These are phyloP conservation scores for Penicillium palitans DNA, from an alignment of 2,329 filamentous ascomycete genomes.

Conservation along the genomic window DNA sequence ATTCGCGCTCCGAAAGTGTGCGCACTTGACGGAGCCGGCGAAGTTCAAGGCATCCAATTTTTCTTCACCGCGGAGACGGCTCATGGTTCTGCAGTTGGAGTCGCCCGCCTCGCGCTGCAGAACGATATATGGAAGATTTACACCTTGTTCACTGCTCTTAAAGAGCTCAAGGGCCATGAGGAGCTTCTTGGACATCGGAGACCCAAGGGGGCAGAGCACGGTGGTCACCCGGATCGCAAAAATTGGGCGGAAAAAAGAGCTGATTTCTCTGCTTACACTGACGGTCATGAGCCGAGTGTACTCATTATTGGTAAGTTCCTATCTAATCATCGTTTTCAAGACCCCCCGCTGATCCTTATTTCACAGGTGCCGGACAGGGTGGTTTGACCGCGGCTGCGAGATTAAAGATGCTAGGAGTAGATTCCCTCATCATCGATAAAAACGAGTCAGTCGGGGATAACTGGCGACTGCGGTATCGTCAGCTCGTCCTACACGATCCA, in stretches of 20 bases:
- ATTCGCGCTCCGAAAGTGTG: not conserved
- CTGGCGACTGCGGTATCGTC: constrained; percentile 58
- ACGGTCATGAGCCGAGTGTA: not conserved
- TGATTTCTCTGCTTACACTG: not conserved
- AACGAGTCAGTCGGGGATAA: constrained; percentile 62
- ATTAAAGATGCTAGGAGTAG: constrained; percentile 56
- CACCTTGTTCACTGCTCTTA: not conserved
- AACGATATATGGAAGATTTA: not conserved
- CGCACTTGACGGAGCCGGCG: not conserved
- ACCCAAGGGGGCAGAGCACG: not conserved
- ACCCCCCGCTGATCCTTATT: not conserved
- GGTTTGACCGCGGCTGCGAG: not conserved
- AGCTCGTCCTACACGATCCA: not conserved
- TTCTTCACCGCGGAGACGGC: not conserved
- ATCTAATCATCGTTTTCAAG: not conserved
- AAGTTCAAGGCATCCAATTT: not conserved
- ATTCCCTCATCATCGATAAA: constrained; percentile 59
- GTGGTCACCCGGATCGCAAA: not conserved
- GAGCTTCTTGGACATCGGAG: not conserved
- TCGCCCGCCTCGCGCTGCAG: not conserved
- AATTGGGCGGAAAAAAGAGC: not conserved
- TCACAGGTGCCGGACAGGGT: not conserved
- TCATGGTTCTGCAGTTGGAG: not conserved
- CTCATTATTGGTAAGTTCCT: not conserved
- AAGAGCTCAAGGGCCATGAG: not conserved